These are phyloP conservation scores for Fusarium sp. DNA, from an alignment of 2,329 filamentous ascomycete genomes.

Conservation along the genomic window DNA sequence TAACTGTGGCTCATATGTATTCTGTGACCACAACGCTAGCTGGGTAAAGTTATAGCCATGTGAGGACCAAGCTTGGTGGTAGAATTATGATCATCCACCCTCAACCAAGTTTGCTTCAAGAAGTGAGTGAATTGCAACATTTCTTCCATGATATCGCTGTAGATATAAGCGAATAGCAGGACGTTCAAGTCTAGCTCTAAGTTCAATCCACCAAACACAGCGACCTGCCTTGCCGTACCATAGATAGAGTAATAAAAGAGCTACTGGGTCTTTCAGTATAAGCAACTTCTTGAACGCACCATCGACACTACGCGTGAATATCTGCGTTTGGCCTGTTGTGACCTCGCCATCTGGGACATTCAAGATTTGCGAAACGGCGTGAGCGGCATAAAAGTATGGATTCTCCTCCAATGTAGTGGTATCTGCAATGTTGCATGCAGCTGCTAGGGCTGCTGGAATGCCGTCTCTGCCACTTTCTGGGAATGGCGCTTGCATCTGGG, in stretches of 20 bases:
- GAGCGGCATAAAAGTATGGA: constrained; percentile 54
- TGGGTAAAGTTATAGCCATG: no score
- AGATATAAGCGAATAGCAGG: constrained; percentile 56
- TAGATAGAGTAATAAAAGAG: constrained; percentile 55
- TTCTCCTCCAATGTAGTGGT: constrained; percentile 51
- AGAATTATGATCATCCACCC: no score
- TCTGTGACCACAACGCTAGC: no score
- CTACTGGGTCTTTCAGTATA: constrained; percentile 49
- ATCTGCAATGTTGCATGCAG: constrained; percentile 40
- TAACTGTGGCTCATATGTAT: no score
- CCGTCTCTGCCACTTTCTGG: constrained; percentile 43
- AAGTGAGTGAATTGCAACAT: constrained; percentile 46
- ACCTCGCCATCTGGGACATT: constrained; percentile 46
- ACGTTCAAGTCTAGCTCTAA: constrained; percentile 55
- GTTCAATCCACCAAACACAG: constrained; percentile 58
- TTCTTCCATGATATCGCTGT: constrained; percentile 43
- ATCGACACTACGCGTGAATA: constrained; percentile 51
- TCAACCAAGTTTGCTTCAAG: constrained; percentile 51
- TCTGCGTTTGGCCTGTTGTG: constrained; percentile 46
- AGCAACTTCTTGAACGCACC: constrained; percentile 51
- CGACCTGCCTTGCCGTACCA: constrained; percentile 56
- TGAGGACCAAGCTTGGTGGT: no score
- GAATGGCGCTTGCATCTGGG: constrained; percentile 51
- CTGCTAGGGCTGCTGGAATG: constrained; percentile 42
- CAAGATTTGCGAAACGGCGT: constrained; percentile 50